Percentiles rank a stretch among this genome's conserved stretches.
phyloP scores from a whole-genome alignment of 169 alveolate species.

The Besnoitia besnoiti region DNA sequence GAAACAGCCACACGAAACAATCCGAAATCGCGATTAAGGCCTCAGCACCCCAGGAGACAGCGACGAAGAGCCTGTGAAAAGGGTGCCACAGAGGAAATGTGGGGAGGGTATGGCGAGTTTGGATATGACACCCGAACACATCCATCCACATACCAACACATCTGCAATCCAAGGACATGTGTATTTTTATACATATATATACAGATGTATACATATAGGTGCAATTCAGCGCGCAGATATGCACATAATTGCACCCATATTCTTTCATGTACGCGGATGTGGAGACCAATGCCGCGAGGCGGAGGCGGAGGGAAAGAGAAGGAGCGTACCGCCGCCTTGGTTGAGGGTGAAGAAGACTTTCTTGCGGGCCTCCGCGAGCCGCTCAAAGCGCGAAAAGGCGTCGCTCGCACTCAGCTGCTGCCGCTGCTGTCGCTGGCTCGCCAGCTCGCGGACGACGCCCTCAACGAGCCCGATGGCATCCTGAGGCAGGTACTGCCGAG shows the following conservation, averaged over 20 bases:
- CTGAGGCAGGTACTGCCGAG: conserved; percentile 56
- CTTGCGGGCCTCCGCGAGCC: conserved; percentile 52
- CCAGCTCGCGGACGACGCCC: background rate
- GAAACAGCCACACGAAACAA: background rate
- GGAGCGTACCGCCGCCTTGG: background rate
- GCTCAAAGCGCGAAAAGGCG: conserved; percentile 40
- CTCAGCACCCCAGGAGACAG: too few relatives aligned
- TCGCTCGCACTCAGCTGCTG: conserved; percentile 11
- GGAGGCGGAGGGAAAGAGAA: background rate
- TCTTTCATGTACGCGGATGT: too few relatives aligned
- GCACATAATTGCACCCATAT: background rate
- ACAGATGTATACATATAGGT: too few relatives aligned
- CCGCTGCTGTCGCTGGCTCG: background rate
- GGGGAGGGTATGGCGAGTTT: too few relatives aligned
- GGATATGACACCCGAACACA: too few relatives aligned
- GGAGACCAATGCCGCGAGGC: background rate
- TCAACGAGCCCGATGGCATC: conserved; percentile 37
- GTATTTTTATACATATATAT: too few relatives aligned
- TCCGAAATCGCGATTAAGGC: too few relatives aligned
- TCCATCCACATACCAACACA: too few relatives aligned
- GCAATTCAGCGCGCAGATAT: background rate
- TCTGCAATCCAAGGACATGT: background rate
- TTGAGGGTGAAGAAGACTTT: conserved; percentile 53
- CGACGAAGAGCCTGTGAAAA: too few relatives aligned
- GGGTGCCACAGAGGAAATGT: too few relatives aligned